Conservation (phyloP, 2,329 filamentous ascomycete species). For the Ceratocystis ficicola region DNA sequence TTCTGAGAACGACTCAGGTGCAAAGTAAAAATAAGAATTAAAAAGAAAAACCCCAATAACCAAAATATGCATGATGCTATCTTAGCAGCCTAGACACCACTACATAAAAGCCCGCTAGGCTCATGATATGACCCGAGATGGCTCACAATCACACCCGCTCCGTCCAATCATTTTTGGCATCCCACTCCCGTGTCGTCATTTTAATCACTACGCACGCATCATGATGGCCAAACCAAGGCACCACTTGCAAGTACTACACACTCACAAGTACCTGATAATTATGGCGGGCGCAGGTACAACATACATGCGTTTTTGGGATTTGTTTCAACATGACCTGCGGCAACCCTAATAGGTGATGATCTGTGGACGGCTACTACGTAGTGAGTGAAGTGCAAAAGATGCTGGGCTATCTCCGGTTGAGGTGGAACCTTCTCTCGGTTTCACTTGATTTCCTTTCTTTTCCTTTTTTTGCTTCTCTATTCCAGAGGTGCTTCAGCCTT, state of each 20-base stretch:
- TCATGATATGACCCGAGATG: neutral
- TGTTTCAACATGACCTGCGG: neutral
- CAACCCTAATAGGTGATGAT: constrained; percentile 1
- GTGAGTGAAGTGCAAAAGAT: neutral
- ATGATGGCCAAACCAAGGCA: neutral
- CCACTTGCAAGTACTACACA: too few species aligned
- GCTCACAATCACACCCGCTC: neutral
- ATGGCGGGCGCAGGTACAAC: neutral
- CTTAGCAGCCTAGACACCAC: too few species aligned
- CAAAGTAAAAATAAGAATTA: too few species aligned
- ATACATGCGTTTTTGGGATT: neutral
- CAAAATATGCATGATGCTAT: neutral
- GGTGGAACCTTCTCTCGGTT: neutral
- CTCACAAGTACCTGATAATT: neutral
- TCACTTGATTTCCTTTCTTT: neutral
- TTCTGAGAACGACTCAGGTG: too few species aligned
- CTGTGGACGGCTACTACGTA: neutral
- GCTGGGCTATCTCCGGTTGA: neutral
- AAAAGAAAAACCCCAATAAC: neutral
- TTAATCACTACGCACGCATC: neutral
- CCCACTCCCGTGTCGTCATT: neutral
- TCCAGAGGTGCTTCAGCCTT: too few species aligned
- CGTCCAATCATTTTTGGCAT: neutral
- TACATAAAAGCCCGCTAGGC: neutral
- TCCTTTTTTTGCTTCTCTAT: neutral